Conservation (phyloP, 116 monocot species). For the Papilionanthe hybrid region DNA sequence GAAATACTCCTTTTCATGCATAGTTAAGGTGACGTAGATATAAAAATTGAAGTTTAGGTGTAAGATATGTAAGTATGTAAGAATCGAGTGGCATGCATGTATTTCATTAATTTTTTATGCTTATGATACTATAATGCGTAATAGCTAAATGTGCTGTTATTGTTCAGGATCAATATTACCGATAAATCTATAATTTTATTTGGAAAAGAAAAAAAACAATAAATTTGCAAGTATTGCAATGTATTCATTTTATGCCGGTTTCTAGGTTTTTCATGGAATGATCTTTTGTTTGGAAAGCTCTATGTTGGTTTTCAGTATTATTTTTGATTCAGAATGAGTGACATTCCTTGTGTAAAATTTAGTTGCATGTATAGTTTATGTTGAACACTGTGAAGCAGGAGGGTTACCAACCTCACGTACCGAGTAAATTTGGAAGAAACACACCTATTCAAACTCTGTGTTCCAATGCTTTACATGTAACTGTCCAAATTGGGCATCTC, state of each 20-base stretch:
- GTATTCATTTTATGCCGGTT: not conserved
- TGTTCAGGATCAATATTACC: not conserved
- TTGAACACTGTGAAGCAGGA: not conserved
- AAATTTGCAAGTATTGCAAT: not conserved
- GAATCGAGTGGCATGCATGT: not conserved
- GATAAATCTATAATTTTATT: not conserved
- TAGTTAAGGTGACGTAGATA: too few species aligned
- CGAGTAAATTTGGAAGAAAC: not conserved
- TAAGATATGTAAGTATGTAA: too few species aligned
- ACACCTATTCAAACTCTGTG: not conserved
- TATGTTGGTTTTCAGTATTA: constrained; percentile 3
- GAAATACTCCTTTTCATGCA: too few species aligned
- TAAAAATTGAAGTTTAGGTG: too few species aligned
- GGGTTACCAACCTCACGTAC: not conserved
- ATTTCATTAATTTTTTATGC: not conserved
- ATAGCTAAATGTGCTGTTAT: not conserved
- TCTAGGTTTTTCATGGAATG: not conserved
- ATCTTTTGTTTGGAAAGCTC: not conserved
- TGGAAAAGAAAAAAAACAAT: not conserved
- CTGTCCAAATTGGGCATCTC: too few species aligned
- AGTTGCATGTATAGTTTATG: not conserved
- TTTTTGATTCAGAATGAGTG: not conserved
- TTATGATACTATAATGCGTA: not conserved
- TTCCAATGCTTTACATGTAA: not conserved
- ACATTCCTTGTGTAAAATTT: not conserved